Conservation (phyloP, 108 stramenopile species). For the Pseudonitzschia delicatissima region DNA sequence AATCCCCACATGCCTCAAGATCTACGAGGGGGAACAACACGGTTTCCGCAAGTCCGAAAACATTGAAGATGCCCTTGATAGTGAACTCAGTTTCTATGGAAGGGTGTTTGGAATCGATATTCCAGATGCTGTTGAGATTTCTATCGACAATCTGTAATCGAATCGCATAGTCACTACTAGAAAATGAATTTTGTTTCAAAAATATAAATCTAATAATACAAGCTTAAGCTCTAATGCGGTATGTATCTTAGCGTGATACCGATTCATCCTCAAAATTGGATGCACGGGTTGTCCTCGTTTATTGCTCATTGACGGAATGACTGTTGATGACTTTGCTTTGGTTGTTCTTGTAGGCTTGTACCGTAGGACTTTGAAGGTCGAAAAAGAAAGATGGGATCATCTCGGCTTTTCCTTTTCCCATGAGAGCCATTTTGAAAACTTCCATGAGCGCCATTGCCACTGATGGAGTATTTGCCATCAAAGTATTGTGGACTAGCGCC, state of each 20-base stretch:
- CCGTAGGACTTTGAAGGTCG: conserved; percentile 1
- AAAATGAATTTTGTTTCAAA: too few relatives aligned
- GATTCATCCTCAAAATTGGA: too few relatives aligned
- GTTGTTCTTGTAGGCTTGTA: conserved; percentile 3
- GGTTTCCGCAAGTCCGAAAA: conserved; percentile 86
- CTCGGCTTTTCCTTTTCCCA: conserved; percentile 1
- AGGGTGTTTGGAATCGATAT: conserved; percentile 64
- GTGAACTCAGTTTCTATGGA: conserved; percentile 71
- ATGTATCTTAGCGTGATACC: too few relatives aligned
- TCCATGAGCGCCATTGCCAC: conserved; percentile 7
- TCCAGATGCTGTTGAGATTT: conserved; percentile 48
- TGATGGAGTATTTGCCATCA: conserved; percentile 25
- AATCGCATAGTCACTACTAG: too few relatives aligned
- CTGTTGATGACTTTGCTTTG: neutral
- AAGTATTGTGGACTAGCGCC: conserved; percentile 20
- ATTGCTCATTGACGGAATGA: too few relatives aligned
- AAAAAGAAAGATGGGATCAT: conserved; percentile 15
- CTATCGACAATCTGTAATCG: conserved; percentile 51
- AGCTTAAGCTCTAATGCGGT: neutral
- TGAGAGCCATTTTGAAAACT: conserved; percentile 11
- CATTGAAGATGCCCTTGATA: conserved; percentile 68
- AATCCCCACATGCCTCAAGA: conserved; percentile 60
- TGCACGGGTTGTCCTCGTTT: too few relatives aligned
- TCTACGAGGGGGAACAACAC: conserved; percentile 85
- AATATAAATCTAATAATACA: neutral